These are phyloP conservation scores for Naumovozyma baii DNA, from an alignment of 805 yeast genomes.

Conservation along the genomic window DNA sequence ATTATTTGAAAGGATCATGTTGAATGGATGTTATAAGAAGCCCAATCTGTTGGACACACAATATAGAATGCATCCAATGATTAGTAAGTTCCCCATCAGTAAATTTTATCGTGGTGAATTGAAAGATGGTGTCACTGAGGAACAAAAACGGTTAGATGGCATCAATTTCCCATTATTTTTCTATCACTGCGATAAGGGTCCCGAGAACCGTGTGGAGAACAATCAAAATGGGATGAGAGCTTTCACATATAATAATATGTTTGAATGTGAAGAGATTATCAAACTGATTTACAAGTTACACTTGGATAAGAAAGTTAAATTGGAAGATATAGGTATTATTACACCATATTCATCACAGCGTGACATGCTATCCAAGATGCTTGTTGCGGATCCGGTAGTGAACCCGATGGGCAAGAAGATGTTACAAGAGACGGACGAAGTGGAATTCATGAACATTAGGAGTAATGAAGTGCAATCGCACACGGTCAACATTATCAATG, in stretches of 20 bases:
- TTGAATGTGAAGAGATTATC: constrained; percentile 43
- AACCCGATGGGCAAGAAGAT: constrained; percentile 45
- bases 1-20: constrained; percentile 55
- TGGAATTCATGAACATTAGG: constrained; percentile 40
- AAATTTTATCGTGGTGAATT: constrained; percentile 42
- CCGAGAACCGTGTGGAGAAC: constrained; percentile 42
- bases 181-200: constrained; percentile 42
- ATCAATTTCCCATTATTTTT: constrained; percentile 53
- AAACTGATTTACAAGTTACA: constrained; percentile 42
- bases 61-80: constrained; percentile 58
- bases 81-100: constrained; percentile 48
- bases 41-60: constrained; percentile 65
- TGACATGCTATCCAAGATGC: constrained; percentile 44
- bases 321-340: constrained; percentile 50
- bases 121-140: constrained; percentile 49
- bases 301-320: constrained; percentile 42
- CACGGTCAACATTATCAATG: constrained; percentile 31
- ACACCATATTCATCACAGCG: constrained; percentile 75
- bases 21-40: constrained; percentile 48
- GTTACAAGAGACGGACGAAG: constrained; percentile 48
- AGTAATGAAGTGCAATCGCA: constrained; percentile 6
- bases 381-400: constrained; percentile 42
- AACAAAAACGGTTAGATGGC: constrained; percentile 38
- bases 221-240: constrained; percentile 38
- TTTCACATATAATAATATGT: constrained; percentile 46